A percentile compares a stretch with the other conserved stretches of the same genome.
Conservation (phyloP, 2,329 filamentous ascomycete genomes). For the Fusarium sp. region DNA sequence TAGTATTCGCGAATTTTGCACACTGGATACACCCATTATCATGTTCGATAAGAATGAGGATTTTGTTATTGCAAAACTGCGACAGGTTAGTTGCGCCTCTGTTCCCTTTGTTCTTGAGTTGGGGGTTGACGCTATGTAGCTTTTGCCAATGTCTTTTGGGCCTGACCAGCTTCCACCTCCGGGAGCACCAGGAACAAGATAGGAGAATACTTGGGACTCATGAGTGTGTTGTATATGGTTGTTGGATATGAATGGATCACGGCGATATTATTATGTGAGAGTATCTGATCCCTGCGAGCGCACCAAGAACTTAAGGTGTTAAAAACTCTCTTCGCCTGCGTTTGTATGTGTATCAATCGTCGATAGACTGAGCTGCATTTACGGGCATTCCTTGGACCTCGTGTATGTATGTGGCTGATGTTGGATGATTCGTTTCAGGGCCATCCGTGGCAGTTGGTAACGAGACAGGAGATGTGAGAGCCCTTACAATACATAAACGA, state of each 20-base stretch:
- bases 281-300: neutral
- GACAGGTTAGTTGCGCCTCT: slow-evolving; percentile 62
- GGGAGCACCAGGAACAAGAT: slow-evolving; percentile 8
- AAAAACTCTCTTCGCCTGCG: neutral
- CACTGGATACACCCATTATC: slow-evolving; percentile 76
- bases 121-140: slow-evolving; percentile 50
- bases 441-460: neutral
- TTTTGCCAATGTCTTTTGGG: slow-evolving; percentile 75
- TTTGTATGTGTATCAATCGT: neutral
- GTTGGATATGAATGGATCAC: neutral
- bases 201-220: neutral
- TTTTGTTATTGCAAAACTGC: slow-evolving; percentile 74
- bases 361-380: slow-evolving; percentile 2
- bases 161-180: slow-evolving; percentile 65
- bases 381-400: neutral
- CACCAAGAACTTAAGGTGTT: neutral
- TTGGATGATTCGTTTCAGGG: neutral
- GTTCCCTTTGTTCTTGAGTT: neutral
- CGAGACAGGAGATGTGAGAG: neutral
- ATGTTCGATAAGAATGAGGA: slow-evolving; percentile 90
- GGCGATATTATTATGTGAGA: neutral
- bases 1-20: slow-evolving; percentile 81
- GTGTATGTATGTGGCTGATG: neutral
- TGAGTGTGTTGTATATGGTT: neutral
- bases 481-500: neutral